phyloP scores from a whole-genome alignment of 2,329 filamentous ascomycete species.

The Pseudohalonectria lignicola region DNA sequence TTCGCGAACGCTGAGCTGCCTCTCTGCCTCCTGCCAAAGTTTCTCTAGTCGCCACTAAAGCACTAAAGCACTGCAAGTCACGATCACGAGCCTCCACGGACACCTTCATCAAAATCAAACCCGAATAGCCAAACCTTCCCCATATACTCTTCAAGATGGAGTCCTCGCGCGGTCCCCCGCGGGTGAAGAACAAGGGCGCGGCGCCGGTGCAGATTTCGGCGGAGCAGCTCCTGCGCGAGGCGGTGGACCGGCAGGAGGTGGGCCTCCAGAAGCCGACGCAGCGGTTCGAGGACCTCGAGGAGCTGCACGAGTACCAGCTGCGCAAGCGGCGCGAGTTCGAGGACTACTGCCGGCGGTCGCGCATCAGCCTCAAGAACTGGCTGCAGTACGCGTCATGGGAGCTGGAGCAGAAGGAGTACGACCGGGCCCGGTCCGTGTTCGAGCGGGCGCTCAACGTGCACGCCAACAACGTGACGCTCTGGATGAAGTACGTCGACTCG shows the following conservation, averaged over 20 bases:
- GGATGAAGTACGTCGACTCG: constrained; percentile 77
- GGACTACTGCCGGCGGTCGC: constrained; percentile 90
- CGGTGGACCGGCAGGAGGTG: constrained; percentile 90
- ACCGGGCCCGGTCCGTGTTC: constrained; percentile 83
- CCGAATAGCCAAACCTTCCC: too few relatives aligned
- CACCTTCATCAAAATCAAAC: too few relatives aligned
- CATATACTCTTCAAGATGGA: too few relatives aligned
- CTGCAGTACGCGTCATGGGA: constrained; percentile 97
- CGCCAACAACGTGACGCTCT: constrained; percentile 73
- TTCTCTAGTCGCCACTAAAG: too few relatives aligned
- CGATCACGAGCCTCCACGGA: too few relatives aligned
- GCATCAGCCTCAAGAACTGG: constrained; percentile 98
- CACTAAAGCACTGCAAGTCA: too few relatives aligned
- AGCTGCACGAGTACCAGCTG: constrained; percentile 94
- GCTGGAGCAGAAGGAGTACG: constrained; percentile 94
- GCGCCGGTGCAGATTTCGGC: constrained; percentile 88
- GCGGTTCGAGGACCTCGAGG: constrained; percentile 91
- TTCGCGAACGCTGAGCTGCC: too few relatives aligned
- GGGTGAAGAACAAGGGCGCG: constrained; percentile 97
- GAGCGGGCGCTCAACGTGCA: constrained; percentile 91
- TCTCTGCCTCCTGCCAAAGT: too few relatives aligned
- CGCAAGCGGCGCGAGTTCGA: constrained; percentile 95
- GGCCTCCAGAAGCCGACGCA: constrained; percentile 83
- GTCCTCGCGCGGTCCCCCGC: constrained; percentile 76
- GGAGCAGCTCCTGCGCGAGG: constrained; percentile 93